Evolutionary conservation across 2,329 filamentous ascomycete species (phyloP), one percentile per base, ranked within the genome.

Genomic region (Rhynchosporium agropyri): DNA sequence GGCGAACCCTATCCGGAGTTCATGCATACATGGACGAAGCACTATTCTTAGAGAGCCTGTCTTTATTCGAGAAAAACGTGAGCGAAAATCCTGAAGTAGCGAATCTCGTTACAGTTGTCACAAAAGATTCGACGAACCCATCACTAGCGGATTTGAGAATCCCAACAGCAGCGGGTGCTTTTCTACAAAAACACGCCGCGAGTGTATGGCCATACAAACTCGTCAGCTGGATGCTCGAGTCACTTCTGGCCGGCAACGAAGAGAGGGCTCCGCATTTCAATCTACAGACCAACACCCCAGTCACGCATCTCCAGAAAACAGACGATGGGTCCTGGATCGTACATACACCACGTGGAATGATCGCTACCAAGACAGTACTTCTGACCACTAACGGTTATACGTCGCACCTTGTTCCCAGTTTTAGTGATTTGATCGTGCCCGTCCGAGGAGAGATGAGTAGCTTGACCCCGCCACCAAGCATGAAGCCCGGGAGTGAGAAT

Each of bases 371-470:
- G 12, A 81, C 84, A 40, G 84, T 96, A 26, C 81, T 97, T 20
- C 82, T 96, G 15, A 89, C 91, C 4, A 94, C 89, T 0, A 97
- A 97, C 72, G 93, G 81, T 3, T 96, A 96, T 75, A 93, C 91
- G 0, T 91, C 90, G 1, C 82, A 87, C 64, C 80, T 97, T 3
- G 77, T 94, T 1, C 90, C 90, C 0, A 73, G 78, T 40, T 88
- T 94, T 69, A 79, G 83, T 8, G 84, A 87, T 67, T 80, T 92
- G 8, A 89, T 96, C 66, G 84, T 93, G 2, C 93, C 93, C 0
- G 87, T 90, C 2, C 81, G 90, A 29, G 92, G 90, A 0, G 87
- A 93, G 72, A 86, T 93, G 77, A 84, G 83, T 48, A 84, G 88
- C 0, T 80, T 93, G 26, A 70, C 81, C 3, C 88, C 89, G 4